Evolutionary conservation across 2,329 filamentous ascomycete species (phyloP).

Genomic region (Cladophialophora immunda): DNA sequence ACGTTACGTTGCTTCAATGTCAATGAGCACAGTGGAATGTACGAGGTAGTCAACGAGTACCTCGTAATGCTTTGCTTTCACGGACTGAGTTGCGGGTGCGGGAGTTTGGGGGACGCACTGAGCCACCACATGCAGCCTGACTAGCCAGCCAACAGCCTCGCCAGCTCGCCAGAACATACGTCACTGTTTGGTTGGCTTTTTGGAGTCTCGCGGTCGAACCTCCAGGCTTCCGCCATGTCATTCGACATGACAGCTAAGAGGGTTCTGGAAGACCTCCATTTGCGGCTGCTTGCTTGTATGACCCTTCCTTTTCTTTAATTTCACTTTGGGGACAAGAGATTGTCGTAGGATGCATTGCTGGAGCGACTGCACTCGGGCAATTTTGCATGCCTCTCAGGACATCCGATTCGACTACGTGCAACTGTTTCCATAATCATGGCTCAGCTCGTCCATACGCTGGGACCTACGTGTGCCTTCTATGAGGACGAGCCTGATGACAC

Average conservation of each 20-base stretch:
- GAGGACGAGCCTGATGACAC: constrained; percentile 41
- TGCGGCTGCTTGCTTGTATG: not conserved
- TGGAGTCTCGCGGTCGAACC: constrained; percentile 10
- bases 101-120: not conserved
- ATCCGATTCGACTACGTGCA: not conserved
- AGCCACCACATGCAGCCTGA: not conserved
- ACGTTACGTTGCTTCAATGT: not conserved
- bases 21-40: not conserved
- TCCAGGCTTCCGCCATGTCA: constrained; percentile 29
- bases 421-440: constrained; percentile 45
- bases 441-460: constrained; percentile 65
- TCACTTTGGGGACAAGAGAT: not conserved
- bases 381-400: not conserved
- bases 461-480: constrained; percentile 63
- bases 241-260: constrained; percentile 21
- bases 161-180: too few species aligned
- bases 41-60: not conserved
- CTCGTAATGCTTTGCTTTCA: not conserved
- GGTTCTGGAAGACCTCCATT: constrained; percentile 12
- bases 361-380: not conserved
- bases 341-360: constrained; percentile 1
- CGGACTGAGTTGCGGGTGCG: too few species aligned
- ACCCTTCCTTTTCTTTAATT: not conserved
- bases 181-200: constrained; percentile 20
- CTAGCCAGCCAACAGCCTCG: not conserved